Conservation (phyloP, 1,284 basidiomycete genomes). For the Cryptococcus amylolentus region DNA sequence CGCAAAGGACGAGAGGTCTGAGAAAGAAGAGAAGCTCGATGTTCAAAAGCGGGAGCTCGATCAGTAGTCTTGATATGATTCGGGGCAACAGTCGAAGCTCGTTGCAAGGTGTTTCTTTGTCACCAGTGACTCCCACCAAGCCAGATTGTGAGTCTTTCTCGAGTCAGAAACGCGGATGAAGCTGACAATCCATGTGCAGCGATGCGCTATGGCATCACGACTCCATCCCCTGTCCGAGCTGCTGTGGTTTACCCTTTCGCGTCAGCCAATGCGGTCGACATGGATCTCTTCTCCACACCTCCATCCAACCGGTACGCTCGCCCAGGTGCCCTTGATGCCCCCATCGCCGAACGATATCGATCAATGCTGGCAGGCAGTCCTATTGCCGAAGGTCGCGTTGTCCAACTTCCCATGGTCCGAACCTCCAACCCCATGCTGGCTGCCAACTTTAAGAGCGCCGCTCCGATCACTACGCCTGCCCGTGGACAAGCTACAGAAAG, state of each 20-base stretch:
- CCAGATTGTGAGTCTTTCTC: slow-evolving; percentile 24
- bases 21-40: slow-evolving; percentile 46
- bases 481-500: background rate
- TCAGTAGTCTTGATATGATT: slow-evolving; percentile 33
- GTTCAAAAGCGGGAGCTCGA: slow-evolving; percentile 36
- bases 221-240: slow-evolving; percentile 31
- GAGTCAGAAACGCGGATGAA: background rate
- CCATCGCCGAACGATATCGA: slow-evolving; percentile 11
- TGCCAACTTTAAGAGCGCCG: slow-evolving; percentile 23
- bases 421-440: slow-evolving; percentile 48
- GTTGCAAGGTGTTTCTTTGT: slow-evolving; percentile 14
- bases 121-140: slow-evolving; percentile 42
- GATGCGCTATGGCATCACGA: slow-evolving; percentile 27
- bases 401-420: slow-evolving; percentile 34
- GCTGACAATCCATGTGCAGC: slow-evolving; percentile 10
- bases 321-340: slow-evolving; percentile 3
- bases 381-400: slow-evolving; percentile 10
- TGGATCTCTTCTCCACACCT: slow-evolving; percentile 16
- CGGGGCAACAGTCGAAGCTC: slow-evolving; percentile 14
- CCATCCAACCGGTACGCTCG: slow-evolving; percentile 2
- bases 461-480: slow-evolving; percentile 1
- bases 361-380: slow-evolving; percentile 7
- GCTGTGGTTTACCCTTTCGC: slow-evolving; percentile 35
- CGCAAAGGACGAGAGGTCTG: slow-evolving; percentile 34
- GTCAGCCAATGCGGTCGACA: slow-evolving; percentile 10